phyloP scores from a whole-genome alignment of 2,329 filamentous ascomycete species.

The Fusarium sp. region DNA sequence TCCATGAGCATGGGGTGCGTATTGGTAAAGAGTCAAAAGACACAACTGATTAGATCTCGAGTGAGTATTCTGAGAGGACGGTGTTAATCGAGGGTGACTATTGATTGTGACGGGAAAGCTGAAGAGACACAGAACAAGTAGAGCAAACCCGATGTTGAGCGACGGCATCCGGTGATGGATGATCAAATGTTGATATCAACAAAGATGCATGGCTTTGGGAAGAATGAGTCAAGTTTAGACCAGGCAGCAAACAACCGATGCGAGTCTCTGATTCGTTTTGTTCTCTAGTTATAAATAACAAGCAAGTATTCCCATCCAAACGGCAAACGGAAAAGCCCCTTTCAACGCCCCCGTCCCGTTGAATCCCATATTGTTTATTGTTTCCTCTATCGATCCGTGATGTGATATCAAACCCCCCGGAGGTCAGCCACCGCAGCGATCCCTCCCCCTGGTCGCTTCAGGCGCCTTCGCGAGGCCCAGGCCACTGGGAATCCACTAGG shows the following conservation, averaged over 20 bases:
- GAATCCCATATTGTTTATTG: slow-evolving; percentile 4
- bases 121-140: slow-evolving; percentile 11
- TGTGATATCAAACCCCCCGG: slow-evolving; percentile 11
- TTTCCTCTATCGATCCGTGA: slow-evolving; percentile 12
- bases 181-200: slow-evolving; percentile 8
- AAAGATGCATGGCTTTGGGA: slow-evolving; percentile 5
- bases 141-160: slow-evolving; percentile 29
- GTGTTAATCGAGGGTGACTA: not conserved
- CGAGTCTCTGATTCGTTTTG: no score
- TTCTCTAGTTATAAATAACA: not conserved
- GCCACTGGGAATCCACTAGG: slow-evolving; percentile 26
- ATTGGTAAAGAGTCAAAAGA: slow-evolving; percentile 7
- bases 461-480: slow-evolving; percentile 22
- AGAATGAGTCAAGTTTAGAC: slow-evolving; percentile 19
- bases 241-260: slow-evolving; percentile 9
- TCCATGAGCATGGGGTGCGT: slow-evolving; percentile 19
- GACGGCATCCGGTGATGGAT: slow-evolving; percentile 20
- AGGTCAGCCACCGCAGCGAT: not conserved
- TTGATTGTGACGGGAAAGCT: not conserved
- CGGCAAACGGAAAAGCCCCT: not conserved
- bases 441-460: slow-evolving; percentile 29
- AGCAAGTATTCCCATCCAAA: not conserved
- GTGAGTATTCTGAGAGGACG: not conserved
- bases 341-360: not conserved
- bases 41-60: not conserved